phyloP scores from a whole-genome alignment of 2,329 filamentous ascomycete species.

The Penicillium sclerotiorum region DNA sequence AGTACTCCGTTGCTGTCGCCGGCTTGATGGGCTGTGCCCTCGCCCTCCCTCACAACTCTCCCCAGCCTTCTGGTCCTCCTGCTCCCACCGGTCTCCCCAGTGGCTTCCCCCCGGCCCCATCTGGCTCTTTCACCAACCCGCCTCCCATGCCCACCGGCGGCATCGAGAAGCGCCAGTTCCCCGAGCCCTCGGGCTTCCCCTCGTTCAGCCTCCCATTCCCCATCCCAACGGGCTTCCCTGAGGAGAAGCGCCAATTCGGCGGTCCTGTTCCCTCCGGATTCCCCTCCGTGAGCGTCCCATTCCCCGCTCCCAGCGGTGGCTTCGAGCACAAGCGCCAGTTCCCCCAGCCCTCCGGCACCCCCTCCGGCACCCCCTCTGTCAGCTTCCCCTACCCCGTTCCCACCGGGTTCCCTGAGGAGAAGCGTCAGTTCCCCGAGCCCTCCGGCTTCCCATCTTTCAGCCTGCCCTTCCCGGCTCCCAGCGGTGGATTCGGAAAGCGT shows the following conservation, averaged over 20 bases:
- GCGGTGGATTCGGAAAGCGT: conserved; percentile 10
- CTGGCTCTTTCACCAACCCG: background rate
- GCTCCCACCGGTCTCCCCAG: conserved; percentile 1
- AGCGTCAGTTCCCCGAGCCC: background rate
- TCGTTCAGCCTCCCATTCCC: too few relatives aligned
- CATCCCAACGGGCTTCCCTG: background rate
- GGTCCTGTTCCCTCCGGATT: conserved; percentile 1
- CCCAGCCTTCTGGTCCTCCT: conserved; percentile 1
- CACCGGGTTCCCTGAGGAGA: background rate
- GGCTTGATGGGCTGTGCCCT: conserved; percentile 28
- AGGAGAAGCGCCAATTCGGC: conserved; percentile 2
- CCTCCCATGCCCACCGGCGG: background rate
- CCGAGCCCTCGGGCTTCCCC: background rate
- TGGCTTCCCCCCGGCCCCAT: background rate
- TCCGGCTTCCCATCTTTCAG: conserved; percentile 3
- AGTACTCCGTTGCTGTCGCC: conserved; percentile 20
- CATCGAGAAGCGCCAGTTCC: background rate
- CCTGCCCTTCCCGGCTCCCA: conserved; percentile 4
- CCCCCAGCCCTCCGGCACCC: too few relatives aligned
- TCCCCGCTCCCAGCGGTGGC: background rate
- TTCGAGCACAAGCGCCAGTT: background rate
- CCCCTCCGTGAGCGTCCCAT: background rate
- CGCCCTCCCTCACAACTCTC: conserved; percentile 19
- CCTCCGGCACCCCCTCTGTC: background rate
- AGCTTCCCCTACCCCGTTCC: background rate